These are phyloP conservation scores for Smallanthus sonchifolius DNA, from an alignment of 129 eudicot species.

Conservation along the genomic window DNA sequence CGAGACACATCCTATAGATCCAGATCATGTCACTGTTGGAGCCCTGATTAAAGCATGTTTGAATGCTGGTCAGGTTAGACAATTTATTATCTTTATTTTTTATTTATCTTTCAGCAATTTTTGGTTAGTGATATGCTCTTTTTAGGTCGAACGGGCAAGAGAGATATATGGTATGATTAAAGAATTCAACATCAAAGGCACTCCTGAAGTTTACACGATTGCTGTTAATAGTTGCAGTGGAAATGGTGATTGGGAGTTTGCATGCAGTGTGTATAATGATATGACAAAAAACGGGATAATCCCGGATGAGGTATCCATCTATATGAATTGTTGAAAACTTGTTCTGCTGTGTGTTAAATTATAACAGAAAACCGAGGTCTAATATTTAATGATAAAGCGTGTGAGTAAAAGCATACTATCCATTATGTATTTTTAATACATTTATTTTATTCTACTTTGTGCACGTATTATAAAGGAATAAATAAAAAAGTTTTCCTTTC, in stretches of 20 bases:
- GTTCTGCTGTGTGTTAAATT: neutral
- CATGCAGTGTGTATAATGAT: conserved; percentile 69
- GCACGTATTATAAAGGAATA: neutral
- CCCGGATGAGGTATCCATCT: conserved; percentile 83
- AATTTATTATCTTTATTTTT: neutral
- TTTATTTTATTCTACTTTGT: neutral
- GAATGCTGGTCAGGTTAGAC: conserved; percentile 81
- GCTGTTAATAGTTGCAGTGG: conserved; percentile 89
- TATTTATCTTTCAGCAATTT: conserved; percentile 5
- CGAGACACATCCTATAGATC: conserved; percentile 71
- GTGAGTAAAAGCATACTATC: conserved; percentile 1
- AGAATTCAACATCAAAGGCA: conserved; percentile 74
- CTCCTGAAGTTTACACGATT: conserved; percentile 96
- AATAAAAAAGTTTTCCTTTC: conserved; percentile 10
- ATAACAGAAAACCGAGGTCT: neutral
- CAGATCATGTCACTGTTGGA: conserved; percentile 94
- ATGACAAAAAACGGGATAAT: conserved; percentile 66
- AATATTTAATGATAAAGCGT: neutral
- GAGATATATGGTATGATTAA: conserved; percentile 79
- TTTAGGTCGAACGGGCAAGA: conserved; percentile 70
- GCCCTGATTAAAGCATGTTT: conserved; percentile 91
- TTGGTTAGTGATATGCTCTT: conserved; percentile 1
- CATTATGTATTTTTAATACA: neutral
- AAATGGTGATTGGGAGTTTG: conserved; percentile 93
- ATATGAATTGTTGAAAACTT: neutral